phyloP scores from a whole-genome alignment of 2,329 filamentous ascomycete species.

The Blastomyces parvus region DNA sequence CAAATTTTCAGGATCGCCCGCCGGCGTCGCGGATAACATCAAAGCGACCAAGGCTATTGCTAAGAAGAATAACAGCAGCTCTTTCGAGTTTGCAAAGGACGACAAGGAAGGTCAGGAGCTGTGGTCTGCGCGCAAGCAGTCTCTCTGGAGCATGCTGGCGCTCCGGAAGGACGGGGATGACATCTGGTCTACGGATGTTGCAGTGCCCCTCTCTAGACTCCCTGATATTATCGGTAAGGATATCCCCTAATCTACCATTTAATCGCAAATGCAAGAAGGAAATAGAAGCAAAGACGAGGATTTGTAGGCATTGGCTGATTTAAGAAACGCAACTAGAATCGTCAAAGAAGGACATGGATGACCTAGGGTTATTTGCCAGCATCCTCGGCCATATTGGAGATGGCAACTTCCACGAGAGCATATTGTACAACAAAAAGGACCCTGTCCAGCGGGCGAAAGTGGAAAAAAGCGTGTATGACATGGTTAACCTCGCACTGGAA shows the following conservation, averaged over 20 bases:
- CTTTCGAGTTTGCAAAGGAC: constrained; percentile 48
- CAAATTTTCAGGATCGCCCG: constrained; percentile 64
- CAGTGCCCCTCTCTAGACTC: constrained; percentile 51
- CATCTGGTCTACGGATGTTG: constrained; percentile 54
- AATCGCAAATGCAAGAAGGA: not conserved
- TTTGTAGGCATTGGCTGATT: not conserved
- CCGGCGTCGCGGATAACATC: constrained; percentile 70
- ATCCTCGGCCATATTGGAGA: constrained; percentile 87
- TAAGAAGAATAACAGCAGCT: constrained; percentile 46
- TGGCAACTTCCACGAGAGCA: constrained; percentile 88
- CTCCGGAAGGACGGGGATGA: constrained; percentile 46
- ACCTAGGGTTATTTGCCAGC: constrained; percentile 74
- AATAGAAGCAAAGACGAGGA: not conserved
- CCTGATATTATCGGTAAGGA: constrained; percentile 51
- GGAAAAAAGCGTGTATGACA: constrained; percentile 72
- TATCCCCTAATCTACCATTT: not conserved
- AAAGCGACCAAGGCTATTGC: constrained; percentile 58
- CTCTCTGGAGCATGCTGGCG: constrained; percentile 52
- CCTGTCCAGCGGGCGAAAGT: constrained; percentile 63
- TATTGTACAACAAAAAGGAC: constrained; percentile 70
- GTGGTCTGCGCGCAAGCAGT: constrained; percentile 53
- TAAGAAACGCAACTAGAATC: constrained; percentile 48
- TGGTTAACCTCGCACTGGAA: constrained; percentile 80
- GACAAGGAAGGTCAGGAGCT: constrained; percentile 46
- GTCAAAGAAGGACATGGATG: constrained; percentile 81